Conservation (phyloP, 768 basidiomycete species). For the Kwoniella sp. region DNA sequence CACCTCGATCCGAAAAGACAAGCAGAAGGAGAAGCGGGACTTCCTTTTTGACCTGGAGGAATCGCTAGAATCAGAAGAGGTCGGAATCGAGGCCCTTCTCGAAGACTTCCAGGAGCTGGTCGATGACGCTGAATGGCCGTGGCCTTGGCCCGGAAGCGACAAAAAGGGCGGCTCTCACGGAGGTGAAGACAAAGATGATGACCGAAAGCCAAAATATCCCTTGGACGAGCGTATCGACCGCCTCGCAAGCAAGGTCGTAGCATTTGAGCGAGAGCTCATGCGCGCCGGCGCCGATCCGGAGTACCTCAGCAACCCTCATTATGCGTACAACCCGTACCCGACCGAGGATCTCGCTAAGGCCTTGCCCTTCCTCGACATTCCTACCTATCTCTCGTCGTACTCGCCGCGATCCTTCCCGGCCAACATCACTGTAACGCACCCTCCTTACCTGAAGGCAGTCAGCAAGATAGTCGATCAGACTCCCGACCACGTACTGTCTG, state of each 20-base stretch:
- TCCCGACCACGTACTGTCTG: constrained; percentile 68
- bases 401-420: constrained; percentile 65
- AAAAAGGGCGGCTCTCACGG: constrained; percentile 14
- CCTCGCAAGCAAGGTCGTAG: constrained; percentile 67
- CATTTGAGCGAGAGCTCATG: constrained; percentile 73
- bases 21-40: constrained; percentile 16
- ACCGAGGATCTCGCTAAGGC: constrained; percentile 65
- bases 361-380: constrained; percentile 73
- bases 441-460: constrained; percentile 67
- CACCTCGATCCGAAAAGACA: constrained; percentile 11
- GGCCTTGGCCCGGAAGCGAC: constrained; percentile 45
- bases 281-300: constrained; percentile 71
- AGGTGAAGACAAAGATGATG: neutral
- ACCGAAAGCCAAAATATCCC: constrained; percentile 51
- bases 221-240: constrained; percentile 58
- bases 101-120: constrained; percentile 1
- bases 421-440: constrained; percentile 75
- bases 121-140: constrained; percentile 56
- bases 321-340: constrained; percentile 78
- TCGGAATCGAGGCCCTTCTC: constrained; percentile 61
- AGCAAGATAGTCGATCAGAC: constrained; percentile 66
- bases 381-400: constrained; percentile 80
- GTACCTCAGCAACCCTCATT: constrained; percentile 67
- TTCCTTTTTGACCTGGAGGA: constrained; percentile 19
- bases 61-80: neutral